phyloP scores from a whole-genome alignment of 164 flowering plant genomes.

The Aristolochia fimbriata region DNA sequence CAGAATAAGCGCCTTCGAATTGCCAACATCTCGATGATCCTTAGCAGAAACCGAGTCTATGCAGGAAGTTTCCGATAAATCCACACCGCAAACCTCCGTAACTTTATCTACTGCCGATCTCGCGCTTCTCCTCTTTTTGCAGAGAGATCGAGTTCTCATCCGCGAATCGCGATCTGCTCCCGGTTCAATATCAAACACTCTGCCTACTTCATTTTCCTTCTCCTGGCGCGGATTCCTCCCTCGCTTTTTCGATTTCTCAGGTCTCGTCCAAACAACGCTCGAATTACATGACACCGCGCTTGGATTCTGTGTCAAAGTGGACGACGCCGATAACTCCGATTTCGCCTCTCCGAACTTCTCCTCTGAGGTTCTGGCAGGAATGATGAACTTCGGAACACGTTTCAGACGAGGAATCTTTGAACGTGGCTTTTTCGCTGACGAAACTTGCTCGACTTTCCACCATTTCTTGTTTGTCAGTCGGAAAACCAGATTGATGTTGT shows the following conservation, averaged over 20 bases:
- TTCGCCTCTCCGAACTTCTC: too few species aligned
- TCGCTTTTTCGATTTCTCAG: constrained; percentile 7
- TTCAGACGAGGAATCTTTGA: too few species aligned
- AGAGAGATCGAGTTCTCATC: constrained; percentile 30
- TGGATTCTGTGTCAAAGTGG: constrained; percentile 21
- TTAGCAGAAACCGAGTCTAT: constrained; percentile 16
- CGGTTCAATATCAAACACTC: constrained; percentile 5
- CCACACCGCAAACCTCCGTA: constrained; percentile 6
- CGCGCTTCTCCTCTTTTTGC: constrained; percentile 9
- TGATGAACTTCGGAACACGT: too few species aligned
- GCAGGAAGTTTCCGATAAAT: constrained; percentile 9
- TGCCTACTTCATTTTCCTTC: constrained; percentile 12
- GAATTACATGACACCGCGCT: constrained; percentile 33
- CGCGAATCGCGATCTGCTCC: constrained; percentile 9
- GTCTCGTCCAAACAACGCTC: constrained; percentile 17
- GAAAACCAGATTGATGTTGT: too few species aligned
- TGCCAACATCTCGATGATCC: constrained; percentile 2
- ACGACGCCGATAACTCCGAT: constrained; percentile 8
- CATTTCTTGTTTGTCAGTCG: too few species aligned
- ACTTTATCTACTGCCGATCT: constrained; percentile 4
- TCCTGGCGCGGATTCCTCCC: constrained; percentile 7
- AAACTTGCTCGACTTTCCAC: too few species aligned
- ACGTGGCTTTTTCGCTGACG: too few species aligned
- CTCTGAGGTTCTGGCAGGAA: too few species aligned
- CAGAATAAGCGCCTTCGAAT: not conserved